Evolutionary conservation across 352 stramenopile species (phyloP).

Genomic region (Pseudoperonospora humuli): DNA sequence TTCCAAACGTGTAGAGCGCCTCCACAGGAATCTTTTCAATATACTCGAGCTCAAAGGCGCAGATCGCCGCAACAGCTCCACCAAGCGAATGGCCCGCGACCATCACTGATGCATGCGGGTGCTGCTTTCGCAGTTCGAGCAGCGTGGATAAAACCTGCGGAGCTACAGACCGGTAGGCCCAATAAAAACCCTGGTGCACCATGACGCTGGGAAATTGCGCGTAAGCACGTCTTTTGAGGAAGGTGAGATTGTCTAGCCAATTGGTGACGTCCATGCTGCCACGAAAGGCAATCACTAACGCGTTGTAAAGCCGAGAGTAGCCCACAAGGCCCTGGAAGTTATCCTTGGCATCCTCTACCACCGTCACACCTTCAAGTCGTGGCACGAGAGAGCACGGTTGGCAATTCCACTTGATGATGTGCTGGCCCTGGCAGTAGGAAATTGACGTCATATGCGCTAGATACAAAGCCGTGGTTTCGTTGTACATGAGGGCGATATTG

Average conservation of each 20-base stretch:
- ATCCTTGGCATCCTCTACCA: conserved; percentile 63
- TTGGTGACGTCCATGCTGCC: conserved; percentile 79
- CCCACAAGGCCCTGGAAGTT: conserved; percentile 77
- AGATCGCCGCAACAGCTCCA: conserved; percentile 61
- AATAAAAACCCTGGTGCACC: conserved; percentile 79
- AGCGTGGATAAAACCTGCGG: conserved; percentile 38
- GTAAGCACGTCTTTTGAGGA: conserved; percentile 69
- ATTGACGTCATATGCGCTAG: conserved; percentile 70
- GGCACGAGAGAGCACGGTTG: conserved; percentile 55
- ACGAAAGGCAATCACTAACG: conserved; percentile 68
- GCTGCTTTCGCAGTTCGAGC: conserved; percentile 16
- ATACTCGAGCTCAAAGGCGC: conserved; percentile 63
- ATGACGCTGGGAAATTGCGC: conserved; percentile 41
- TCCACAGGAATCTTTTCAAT: conserved; percentile 48
- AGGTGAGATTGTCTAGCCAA: conserved; percentile 83
- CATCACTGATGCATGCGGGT: conserved; percentile 44
- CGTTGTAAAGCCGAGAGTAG: conserved; percentile 44
- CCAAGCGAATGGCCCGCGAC: conserved; percentile 73
- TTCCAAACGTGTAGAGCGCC: conserved; percentile 66
- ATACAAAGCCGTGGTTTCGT: conserved; percentile 59
- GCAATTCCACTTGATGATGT: conserved; percentile 74
- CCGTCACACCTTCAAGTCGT: conserved; percentile 33
- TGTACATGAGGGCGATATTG: too few species aligned
- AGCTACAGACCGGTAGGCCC: conserved; percentile 62
- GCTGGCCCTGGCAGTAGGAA: conserved; percentile 57